These are phyloP conservation scores for Phtheirospermum japonicum DNA, from an alignment of 257 asterid genomes.

Conservation along the genomic window DNA sequence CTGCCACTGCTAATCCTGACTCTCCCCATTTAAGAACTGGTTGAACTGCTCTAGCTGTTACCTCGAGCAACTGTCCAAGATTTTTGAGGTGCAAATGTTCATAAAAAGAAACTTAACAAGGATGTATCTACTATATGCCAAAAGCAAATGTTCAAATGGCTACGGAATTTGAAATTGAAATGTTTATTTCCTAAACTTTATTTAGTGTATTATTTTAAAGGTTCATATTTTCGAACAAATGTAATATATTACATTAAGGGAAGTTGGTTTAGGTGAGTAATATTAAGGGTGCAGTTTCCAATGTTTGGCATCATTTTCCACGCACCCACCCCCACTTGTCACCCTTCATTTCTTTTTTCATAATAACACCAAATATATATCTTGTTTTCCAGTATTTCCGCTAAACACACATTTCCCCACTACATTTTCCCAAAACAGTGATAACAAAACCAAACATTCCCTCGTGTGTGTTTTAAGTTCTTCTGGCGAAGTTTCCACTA, in stretches of 20 bases:
- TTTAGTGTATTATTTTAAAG: background rate
- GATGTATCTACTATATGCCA: background rate
- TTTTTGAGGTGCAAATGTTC: conserved; percentile 19
- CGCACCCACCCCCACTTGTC: too few relatives aligned
- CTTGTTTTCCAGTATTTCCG: too few relatives aligned
- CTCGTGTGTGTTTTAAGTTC: too few relatives aligned
- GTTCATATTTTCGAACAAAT: background rate
- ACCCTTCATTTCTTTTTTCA: too few relatives aligned
- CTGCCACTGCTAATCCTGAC: conserved; percentile 69
- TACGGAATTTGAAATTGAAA: background rate
- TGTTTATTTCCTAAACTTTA: background rate
- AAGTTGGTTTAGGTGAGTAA: background rate
- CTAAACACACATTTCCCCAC: too few relatives aligned
- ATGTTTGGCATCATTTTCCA: too few relatives aligned
- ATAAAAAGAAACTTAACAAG: background rate
- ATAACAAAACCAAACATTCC: too few relatives aligned
- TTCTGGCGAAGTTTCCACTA: too few relatives aligned
- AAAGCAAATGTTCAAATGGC: background rate
- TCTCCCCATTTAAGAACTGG: conserved; percentile 72
- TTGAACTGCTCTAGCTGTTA: conserved; percentile 75
- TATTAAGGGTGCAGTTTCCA: background rate
- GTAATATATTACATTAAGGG: background rate
- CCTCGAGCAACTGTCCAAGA: conserved; percentile 64
- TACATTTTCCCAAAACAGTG: too few relatives aligned
- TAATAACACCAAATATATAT: too few relatives aligned